Evolutionary conservation across 805 yeast genomes (phyloP).

Genomic region (Metschnikowia baotianmanensis): DNA sequence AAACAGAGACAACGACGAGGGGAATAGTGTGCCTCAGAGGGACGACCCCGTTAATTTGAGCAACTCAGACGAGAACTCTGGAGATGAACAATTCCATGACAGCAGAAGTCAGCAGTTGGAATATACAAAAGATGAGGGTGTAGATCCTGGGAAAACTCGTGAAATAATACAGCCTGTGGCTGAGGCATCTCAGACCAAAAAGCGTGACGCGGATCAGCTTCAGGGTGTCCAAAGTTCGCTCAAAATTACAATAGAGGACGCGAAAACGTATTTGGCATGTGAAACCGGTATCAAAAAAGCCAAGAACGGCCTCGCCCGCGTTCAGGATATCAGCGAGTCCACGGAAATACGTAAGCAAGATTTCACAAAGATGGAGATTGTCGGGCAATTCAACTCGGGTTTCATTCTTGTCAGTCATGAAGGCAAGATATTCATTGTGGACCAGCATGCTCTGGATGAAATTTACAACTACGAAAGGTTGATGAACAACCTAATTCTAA

Average conservation of each 20-base stretch:
- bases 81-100: too few relatives aligned
- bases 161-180: not conserved
- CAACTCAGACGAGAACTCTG: too few relatives aligned
- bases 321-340: constrained; percentile 16
- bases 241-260: constrained; percentile 1
- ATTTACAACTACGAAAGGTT: constrained; percentile 83
- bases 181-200: not conserved
- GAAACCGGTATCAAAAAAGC: not conserved
- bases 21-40: too few relatives aligned
- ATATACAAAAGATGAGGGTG: too few relatives aligned
- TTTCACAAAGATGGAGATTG: constrained; percentile 68
- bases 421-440: constrained; percentile 76
- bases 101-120: too few relatives aligned
- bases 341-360: constrained; percentile 60
- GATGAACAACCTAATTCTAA: constrained; percentile 53
- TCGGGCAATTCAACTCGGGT: constrained; percentile 96
- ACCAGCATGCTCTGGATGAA: constrained; percentile 98
- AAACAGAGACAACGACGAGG: too few relatives aligned
- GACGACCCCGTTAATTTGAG: too few relatives aligned
- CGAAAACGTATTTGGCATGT: constrained; percentile 1
- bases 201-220: constrained; percentile 2
- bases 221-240: constrained; percentile 4
- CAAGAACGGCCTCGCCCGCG: constrained; percentile 8
- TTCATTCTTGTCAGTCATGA: constrained; percentile 70
- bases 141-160: not conserved